phyloP scores from a whole-genome alignment of 2,329 filamentous ascomycete genomes.

The Ilyonectria robusta region DNA sequence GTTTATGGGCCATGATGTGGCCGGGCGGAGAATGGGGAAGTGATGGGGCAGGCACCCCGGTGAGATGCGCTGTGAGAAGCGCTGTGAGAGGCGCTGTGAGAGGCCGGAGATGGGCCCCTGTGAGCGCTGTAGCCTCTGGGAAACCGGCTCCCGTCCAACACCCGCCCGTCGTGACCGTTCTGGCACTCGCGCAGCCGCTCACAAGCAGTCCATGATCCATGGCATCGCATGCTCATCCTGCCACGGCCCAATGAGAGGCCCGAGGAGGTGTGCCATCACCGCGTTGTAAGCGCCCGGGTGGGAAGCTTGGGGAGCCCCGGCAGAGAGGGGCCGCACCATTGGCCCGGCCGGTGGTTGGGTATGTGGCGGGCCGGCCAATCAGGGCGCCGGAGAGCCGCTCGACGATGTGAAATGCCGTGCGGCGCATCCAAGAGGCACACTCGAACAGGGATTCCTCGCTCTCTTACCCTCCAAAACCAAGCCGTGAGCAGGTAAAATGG shows the following conservation, averaged over 20 bases:
- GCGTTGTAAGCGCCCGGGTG: constrained; percentile 52
- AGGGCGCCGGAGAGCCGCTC: constrained; percentile 25
- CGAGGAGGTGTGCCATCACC: constrained; percentile 35
- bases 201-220: constrained; percentile 25
- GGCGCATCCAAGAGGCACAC: constrained; percentile 9
- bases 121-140: background rate
- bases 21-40: constrained; percentile 23
- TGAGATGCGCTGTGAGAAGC: constrained; percentile 22
- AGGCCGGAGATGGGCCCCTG: constrained; percentile 5
- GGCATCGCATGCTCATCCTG: constrained; percentile 18
- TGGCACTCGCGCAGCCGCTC: constrained; percentile 24
- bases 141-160: constrained; percentile 13
- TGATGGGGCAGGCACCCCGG: constrained; percentile 26
- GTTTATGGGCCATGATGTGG: constrained; percentile 48
- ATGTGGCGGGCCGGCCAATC: constrained; percentile 45
- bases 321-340: constrained; percentile 44
- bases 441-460: constrained; percentile 5
- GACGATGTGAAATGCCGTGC: constrained; percentile 40
- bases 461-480: constrained; percentile 20
- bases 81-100: constrained; percentile 25
- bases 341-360: constrained; percentile 39
- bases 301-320: constrained; percentile 39
- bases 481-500: constrained; percentile 33
- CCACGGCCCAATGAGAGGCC: constrained; percentile 47
- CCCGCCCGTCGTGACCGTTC: constrained; percentile 4